Base-by-base conservation (phyloP, 2,329 filamentous ascomycete genomes). In the Fusarium concolor region DNA sequence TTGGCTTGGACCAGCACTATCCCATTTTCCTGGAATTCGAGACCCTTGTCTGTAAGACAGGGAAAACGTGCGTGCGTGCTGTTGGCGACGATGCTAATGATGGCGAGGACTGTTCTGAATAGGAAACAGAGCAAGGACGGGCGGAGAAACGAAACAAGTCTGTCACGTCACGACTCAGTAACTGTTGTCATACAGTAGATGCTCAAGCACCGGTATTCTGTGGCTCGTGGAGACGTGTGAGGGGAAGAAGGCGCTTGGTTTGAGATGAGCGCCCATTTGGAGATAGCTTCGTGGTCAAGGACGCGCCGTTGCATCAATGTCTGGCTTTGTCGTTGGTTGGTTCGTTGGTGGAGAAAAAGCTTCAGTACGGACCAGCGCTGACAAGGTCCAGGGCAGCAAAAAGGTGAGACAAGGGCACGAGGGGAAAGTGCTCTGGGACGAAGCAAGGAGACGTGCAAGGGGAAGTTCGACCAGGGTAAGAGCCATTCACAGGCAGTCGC, bases 251-350 rank as follows among this genome's bases (percentile, higher is more conserved):
- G 52, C 65, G 50, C 35, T 59, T 52, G 45, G 49, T 61, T 46
- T 38, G 42, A 57, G 56, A 63, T 61, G 67, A 60, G 61, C 62
- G 49, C 58, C 57, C 53, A 62, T 56, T 72, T 73, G 60, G 62
- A 71, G 69, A 72, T 73, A 67, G 70, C 70, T 70, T 71, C 71
- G 61, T 59, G 39, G 58, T 71, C 63, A 61, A 65, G 41, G 56
- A 68, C 68, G 68, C 60, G 65, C 60, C 57, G 68, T 66, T 66
- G 65, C 58, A 71, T 62, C 53, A 54, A 68, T 67, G 71, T 68
- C 70, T 68, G 62, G 70, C 66, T 58, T 63, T 68, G 62, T 65
- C 52, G 63, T 71, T 73, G 71, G 71, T 65, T 72, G 51, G 62
- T 65, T 73, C 51, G 57, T 61, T 56, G 47, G 71, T 73, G 71